phyloP scores from a whole-genome alignment of 2,329 filamentous ascomycete species.

The Ophiostoma ulmi region DNA sequence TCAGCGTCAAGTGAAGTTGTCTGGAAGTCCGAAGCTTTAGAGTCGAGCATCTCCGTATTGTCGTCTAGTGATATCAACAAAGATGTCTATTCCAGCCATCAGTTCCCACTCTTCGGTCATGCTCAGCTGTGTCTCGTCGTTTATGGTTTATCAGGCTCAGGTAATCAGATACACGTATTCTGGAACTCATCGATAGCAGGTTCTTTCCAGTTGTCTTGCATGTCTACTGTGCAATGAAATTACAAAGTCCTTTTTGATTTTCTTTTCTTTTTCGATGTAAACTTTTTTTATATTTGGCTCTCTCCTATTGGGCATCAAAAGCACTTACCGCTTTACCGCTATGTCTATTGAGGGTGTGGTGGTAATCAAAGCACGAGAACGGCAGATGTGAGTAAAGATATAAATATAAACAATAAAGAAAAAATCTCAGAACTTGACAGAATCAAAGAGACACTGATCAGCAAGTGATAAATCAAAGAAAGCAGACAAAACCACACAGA shows the following conservation, averaged over 20 bases:
- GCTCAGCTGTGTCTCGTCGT: not conserved
- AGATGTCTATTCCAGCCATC: not conserved
- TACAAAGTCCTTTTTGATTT: not conserved
- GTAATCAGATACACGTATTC: not conserved
- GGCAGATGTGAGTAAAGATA: not conserved
- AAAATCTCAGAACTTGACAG: not conserved
- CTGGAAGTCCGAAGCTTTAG: conserved; percentile 1
- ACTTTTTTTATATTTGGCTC: not conserved
- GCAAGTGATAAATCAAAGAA: not conserved
- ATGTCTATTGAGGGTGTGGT: not conserved
- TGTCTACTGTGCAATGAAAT: not conserved
- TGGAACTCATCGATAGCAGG: not conserved
- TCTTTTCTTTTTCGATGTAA: not conserved
- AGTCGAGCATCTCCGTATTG: not conserved
- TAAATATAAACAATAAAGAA: not conserved
- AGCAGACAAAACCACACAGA: not conserved
- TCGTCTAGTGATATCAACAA: conserved; percentile 7
- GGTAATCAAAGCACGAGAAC: conserved; percentile 1
- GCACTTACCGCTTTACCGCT: conserved; percentile 5
- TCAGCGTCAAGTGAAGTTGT: not conserved
- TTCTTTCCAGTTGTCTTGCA: not conserved
- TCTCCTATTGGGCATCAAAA: not conserved
- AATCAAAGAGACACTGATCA: not conserved
- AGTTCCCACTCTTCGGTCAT: no score
- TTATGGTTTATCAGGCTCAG: not conserved